Base-by-base conservation (phyloP, 306 rosid genomes). In the Quercus robur region DNA sequence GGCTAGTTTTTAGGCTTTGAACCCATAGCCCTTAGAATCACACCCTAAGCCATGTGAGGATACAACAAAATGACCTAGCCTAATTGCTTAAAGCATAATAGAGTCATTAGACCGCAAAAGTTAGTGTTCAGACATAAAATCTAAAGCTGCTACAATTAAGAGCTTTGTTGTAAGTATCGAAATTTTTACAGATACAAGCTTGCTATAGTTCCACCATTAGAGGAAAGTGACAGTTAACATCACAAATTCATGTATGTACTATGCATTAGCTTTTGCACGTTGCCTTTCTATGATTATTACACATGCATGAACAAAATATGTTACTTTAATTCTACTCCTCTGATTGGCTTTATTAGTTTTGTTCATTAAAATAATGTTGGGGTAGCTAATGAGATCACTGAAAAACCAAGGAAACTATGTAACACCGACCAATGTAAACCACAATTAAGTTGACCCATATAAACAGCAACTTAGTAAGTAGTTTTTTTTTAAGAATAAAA, bases 1-100 rank as follows among this genome's bases (percentile, higher is more conserved):
- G 89, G 88, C 80, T 88, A 59, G 51, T 38, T 79, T 56, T 66
- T 74, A 70, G 44, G 81, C 81, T 74, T 80, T 83, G 33, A 74
- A 35, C 77, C 76, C 54, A 56, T 9, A 76, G 57, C 20, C 46
- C 71, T 17, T 49, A 66, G 46, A 41, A 41, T 41, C 46, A 41
- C 46, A 8, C 46, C 70, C 85, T 56, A 75, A 67, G 67, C 78
- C 86, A 85, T 77, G 83, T 86, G 76, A 71, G 83, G 56, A 58
- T 80, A 80, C 80, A 76, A 59, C 35, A 71, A 72, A 72, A 64
- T 49, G 81, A 56, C 80, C 78, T 9, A 84, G 78, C 80, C 82
- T 77, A 86, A 81, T 73, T 44, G 81, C 77, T 70, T 59, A 71
- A 81, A 84, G 86, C 44, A 70, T 56, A 63, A 38, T 51, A 38